Evolutionary conservation across 495 filamentous ascomycete genomes (phyloP), one percentile per base, ranked within the genome.

Genomic region (Neurospora africana): DNA sequence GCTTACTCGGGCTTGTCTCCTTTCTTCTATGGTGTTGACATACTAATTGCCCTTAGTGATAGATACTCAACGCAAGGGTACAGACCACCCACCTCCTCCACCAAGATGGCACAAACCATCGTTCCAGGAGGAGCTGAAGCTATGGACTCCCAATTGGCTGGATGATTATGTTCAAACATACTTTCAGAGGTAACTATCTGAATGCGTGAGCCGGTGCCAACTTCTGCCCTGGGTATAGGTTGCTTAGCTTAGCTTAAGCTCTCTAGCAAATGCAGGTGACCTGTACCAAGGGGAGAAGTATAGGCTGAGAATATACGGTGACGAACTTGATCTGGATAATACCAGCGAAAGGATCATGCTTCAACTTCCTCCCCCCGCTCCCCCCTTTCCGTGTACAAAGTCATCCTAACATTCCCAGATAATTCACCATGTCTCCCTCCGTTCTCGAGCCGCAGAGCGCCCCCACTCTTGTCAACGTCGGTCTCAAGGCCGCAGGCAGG

Each of bases 291-390:
- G 19, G 37, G 27, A 41, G 39, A 65, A 39, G 84, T 85, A 6
- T 86, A 87, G 83, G 85, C 93, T 95, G 93, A 97, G 91, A 97
- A 90, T 87, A 95, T 91, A 97, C 93, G 92, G 93, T 90, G 83
- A 77, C 79, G 80, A 94, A 97, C 93, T 95, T 95, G 93, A 97
- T 95, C 93, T 93, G 92, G 93, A 93, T 94, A 97, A 95, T 95
- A 91, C 93, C 92, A 93, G 93, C 93, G 93, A 92, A 93, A 95
- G 92, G 91, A 95, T 93, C 92, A 94, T 94, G 91, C 91, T 88
- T 80, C 73, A 67, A 65, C 53, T 73, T 72, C 65, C 15, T 75
- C 74, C 76, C 85, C 84, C 85, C 81, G 81, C 80, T 78, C 77
- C 72, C 72, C 76, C 76, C 74, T 44, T 30, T 5, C 30, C 6